Evolutionary conservation across 306 rosid species (phyloP), one percentile per base, ranked within the genome.

Genomic region (Quercus agrifolia): DNA sequence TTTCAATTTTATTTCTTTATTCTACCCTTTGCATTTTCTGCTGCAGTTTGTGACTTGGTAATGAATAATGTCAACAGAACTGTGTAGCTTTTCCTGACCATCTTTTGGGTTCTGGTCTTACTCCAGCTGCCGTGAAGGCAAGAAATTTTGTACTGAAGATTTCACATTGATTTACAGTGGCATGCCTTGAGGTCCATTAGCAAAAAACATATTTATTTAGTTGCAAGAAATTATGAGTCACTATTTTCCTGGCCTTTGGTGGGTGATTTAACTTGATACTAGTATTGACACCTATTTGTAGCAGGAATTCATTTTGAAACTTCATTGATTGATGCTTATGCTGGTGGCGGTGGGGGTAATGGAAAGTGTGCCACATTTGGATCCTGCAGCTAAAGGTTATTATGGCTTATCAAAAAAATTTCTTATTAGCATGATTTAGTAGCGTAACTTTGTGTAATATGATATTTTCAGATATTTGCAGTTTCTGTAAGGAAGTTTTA

Each of bases 71-170:
- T 77, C 83, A 78, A 86, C 97, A 92, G 97, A 98, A 84, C 91
- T 94, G 76, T 92, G 98, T 92, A 81, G 99, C 99, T 68, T 95
- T 90, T 82, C 99, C 98, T 75, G 99, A 94, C 79, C 94, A 95
- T 88, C 91, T 96, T 82, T 74, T 95, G 94, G 97, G 99, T 87
- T 89, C 92, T 79, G 98, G 97, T 73, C 95, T 95, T 74, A 90
- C 98, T 80, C 84, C 97, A 58, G 59, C 92, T 80, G 99, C 98
- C 71, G 97, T 97, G 46, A 77, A 92, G 98, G 99, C 93, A 91
- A 91, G 92, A 87, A 78, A 77, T 81, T 66, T 81, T 83, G 75
- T 83, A 58, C 81, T 83, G 71, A 83, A 80, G 85, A 87, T 88
- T 83, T 86, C 83, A 35, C 78, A 74, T 85, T 82, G 83, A 76